Evolutionary conservation across 2,329 filamentous ascomycete genomes (phyloP).

Genomic region (Myriosclerotinia scirpicola): DNA sequence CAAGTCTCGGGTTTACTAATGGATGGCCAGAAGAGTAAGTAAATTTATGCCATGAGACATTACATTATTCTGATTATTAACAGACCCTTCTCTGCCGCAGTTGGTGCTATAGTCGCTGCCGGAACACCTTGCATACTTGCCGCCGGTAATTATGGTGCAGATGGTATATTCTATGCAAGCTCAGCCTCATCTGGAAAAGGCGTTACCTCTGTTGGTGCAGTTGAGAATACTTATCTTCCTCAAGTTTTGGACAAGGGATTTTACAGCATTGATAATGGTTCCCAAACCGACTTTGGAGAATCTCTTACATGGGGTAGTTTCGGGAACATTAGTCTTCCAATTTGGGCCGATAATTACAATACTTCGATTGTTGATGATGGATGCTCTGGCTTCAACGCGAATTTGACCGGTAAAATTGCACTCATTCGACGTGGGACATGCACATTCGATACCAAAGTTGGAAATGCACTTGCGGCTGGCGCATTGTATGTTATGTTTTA

Average conservation of each 20-base stretch:
- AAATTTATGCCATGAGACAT: background rate
- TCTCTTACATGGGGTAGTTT: background rate
- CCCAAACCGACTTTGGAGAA: background rate
- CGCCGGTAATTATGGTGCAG: background rate
- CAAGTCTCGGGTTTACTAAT: background rate
- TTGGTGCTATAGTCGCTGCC: background rate
- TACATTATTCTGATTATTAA: background rate
- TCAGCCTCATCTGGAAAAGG: background rate
- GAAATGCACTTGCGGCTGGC: background rate
- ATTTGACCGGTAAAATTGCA: slow-evolving; percentile 20
- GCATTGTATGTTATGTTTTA: slow-evolving; percentile 17
- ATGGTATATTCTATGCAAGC: background rate
- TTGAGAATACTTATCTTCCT: background rate
- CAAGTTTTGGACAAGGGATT: background rate
- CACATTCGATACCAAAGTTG: slow-evolving; percentile 19
- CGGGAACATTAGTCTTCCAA: background rate
- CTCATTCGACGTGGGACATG: slow-evolving; percentile 24
- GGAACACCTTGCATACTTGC: background rate
- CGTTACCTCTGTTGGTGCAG: background rate
- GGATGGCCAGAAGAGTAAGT: background rate
- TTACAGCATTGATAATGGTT: background rate
- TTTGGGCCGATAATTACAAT: background rate
- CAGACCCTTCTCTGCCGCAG: background rate
- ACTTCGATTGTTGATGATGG: slow-evolving; percentile 12
- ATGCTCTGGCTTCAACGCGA: slow-evolving; percentile 7